Base-by-base conservation (phyloP, 2,329 filamentous ascomycete species). In the Tympanopsis confertula region DNA sequence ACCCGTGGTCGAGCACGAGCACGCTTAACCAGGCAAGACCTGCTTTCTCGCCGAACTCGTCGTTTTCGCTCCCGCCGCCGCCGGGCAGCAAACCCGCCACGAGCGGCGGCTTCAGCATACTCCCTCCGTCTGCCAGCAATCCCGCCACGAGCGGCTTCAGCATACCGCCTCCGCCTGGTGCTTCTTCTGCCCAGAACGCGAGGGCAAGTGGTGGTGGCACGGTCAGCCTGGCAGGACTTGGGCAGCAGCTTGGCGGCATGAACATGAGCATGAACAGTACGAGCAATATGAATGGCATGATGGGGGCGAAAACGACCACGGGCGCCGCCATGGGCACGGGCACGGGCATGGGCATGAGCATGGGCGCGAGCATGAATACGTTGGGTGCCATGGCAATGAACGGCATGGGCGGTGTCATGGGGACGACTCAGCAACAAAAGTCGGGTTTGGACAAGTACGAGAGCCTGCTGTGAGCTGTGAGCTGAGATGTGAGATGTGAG, bases 361-460 rank as follows among this genome's bases (percentile, higher is more conserved):
- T 56, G 41, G 52, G 54, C 13, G 51, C 52, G 43, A 42, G 49
- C 14, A 49, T 49, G 46, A 47, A 46, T 36, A 53, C 37, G 40
- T 48, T 45, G 40, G n/a, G n/a, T n/a, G n/a, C n/a, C n/a, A n/a
- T n/a, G n/a, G n/a, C n/a, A n/a, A 48, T 43, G 39, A 42, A 39
- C 29, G 43, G 45, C 39, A 50, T 48, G 44, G 45, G 41, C 29
- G 40, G 41, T 38, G 47, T 50, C 45, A 50, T 54, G 46, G 44
- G 48, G 14, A 41, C 41, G 40, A 40, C 43, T 39, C 37, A 47
- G 2, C 41, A 52, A 39, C 46, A 48, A 40, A 68, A 65, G 47
- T 66, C 68, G 4, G 75, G 77, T 0, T 59, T 82, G 57, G 76
- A 80, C 55, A 78, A 77, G 58, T 83, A 82, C 45, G 71, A 78